Base-by-base conservation (phyloP, 2,329 filamentous ascomycete species). In the Botrytis medusae region DNA sequence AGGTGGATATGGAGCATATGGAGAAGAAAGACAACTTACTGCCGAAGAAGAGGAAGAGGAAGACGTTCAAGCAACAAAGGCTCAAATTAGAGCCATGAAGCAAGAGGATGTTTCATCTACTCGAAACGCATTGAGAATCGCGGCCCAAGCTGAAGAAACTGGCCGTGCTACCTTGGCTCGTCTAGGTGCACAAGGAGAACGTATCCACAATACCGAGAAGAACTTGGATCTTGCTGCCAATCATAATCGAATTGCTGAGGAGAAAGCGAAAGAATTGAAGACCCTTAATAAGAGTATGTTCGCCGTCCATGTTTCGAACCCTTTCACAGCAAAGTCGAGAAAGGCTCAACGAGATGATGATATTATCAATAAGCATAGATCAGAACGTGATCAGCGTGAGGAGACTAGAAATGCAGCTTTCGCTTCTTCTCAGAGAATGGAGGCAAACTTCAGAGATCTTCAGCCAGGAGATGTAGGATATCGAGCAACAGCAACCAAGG, bases 201-300 rank as follows among this genome's bases (percentile, higher is more conserved):
- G 91, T 25, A 87, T 97, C 72, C 89, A 95, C 81, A 93, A 95
- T 79, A 93, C 92, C 0, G 93, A 97, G 82, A 89, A 89, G 82
- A 94, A 95, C 79, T 86, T 98, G 73, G 93, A 97, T 78, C 86
- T 93, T 76, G 92, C 94, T 6, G 84, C 88, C n/a, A 91, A 91
- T 76, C 91, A 94, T 80, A 93, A 93, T 78, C 89, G 90, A 73
- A 85, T 92, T 74, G 93, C 93, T 0, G 91, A 94, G 77, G 93
- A 95, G 77, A 92, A 93, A 78, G 92, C 94, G 1, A 89, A 90
- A 65, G 94, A 97, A 80, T 85, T 98, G 54, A 95, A 95, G 84
- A 93, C 89, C 1, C 85, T 97, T 68, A 97, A 98, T 83, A 87
- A 92, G 75, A 94, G 91, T 84, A 97, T 98, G 94, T 97, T 97